Conservation (phyloP, 2,329 filamentous ascomycete species). For the Diaporthe ilicicola region DNA sequence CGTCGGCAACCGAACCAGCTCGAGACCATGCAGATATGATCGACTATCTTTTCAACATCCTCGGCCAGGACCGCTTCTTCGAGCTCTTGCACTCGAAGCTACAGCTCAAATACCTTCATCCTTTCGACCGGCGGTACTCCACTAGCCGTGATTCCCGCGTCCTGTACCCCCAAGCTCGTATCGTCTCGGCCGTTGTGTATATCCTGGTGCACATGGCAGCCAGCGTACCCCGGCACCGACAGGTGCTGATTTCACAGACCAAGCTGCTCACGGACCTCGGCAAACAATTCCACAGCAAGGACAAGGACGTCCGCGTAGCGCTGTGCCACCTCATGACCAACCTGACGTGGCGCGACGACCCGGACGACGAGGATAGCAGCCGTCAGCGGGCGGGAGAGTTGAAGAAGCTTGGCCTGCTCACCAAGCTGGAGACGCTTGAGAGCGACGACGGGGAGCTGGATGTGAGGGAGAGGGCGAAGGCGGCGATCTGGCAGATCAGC, state of each 20-base stretch:
- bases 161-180: conserved; percentile 69
- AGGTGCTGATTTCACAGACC: conserved; percentile 79
- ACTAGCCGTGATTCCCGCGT: conserved; percentile 49
- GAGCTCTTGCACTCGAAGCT: conserved; percentile 83
- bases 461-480: conserved; percentile 84
- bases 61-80: conserved; percentile 82
- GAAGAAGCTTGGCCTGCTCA: conserved; percentile 74
- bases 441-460: conserved; percentile 79
- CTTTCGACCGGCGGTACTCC: conserved; percentile 55
- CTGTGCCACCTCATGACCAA: conserved; percentile 89
- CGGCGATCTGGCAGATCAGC: conserved; percentile 77
- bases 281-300: conserved; percentile 76
- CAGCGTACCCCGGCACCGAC: conserved; percentile 78
- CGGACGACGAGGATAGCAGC: conserved; percentile 70
- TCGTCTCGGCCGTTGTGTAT: conserved; percentile 80
- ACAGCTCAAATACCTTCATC: conserved; percentile 65
- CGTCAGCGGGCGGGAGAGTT: conserved; percentile 74
- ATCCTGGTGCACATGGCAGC: conserved; percentile 91
- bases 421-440: conserved; percentile 68
- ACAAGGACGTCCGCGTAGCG: conserved; percentile 77
- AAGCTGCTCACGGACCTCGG: conserved; percentile 77
- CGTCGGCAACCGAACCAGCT: conserved; percentile 59
- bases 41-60: conserved; percentile 78
- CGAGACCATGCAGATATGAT: conserved; percentile 76
- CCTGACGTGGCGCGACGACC: conserved; percentile 83